Conservation (phyloP, 306 rosid species). For the Elaeagnus macrophylla region DNA sequence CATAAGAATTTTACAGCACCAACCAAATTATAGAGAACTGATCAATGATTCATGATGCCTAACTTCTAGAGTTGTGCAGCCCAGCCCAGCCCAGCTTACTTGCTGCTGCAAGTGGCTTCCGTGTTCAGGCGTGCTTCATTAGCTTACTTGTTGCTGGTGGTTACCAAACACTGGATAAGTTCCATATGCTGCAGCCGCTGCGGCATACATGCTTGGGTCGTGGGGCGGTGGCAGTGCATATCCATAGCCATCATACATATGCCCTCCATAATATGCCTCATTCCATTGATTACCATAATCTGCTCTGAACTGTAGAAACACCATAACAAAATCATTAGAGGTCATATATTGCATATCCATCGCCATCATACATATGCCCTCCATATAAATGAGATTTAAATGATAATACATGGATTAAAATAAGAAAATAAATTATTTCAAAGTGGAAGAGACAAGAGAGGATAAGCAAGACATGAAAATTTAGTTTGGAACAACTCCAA, state of each 20-base stretch:
- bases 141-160: constrained; percentile 95
- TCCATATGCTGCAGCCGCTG: constrained; percentile 56
- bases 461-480: no score
- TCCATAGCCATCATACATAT: constrained; percentile 78
- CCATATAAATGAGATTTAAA: not conserved
- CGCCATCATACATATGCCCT: no score
- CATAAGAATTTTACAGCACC: constrained; percentile 38
- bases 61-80: constrained; percentile 22
- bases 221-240: constrained; percentile 69
- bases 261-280: constrained; percentile 72
- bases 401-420: not conserved
- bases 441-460: no score
- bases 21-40: constrained; percentile 41
- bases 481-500: no score
- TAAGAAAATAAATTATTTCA: no score
- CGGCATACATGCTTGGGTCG: constrained; percentile 73
- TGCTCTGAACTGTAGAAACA: constrained; percentile 48
- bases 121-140: constrained; percentile 11
- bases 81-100: constrained; percentile 11
- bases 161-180: constrained; percentile 76
- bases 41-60: constrained; percentile 22
- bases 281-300: constrained; percentile 68
- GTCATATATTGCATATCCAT: constrained; percentile 8
- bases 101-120: constrained; percentile 5
- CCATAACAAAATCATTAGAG: constrained; percentile 13